Conservation (phyloP, 2,329 filamentous ascomycete genomes). For the Coniochaeta hoffmannii region DNA sequence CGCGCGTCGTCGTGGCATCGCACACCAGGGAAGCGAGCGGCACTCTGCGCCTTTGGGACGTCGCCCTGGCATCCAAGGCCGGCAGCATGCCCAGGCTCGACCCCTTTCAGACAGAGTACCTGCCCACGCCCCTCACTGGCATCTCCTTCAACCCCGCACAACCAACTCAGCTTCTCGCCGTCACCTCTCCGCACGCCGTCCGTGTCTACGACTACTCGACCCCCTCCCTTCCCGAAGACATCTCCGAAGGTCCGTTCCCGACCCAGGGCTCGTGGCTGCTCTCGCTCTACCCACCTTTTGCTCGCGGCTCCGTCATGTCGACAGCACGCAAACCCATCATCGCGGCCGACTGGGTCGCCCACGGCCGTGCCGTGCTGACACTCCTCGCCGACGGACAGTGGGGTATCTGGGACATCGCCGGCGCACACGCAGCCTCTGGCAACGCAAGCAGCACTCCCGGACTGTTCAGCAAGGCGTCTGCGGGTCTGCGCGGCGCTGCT, state of each 20-base stretch:
- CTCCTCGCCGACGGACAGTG: constrained; percentile 58
- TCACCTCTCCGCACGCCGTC: constrained; percentile 47
- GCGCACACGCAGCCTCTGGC: constrained; percentile 36
- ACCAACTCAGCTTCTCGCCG: constrained; percentile 49
- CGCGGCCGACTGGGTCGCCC: constrained; percentile 54
- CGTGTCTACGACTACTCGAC: constrained; percentile 55
- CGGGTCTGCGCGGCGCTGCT: constrained; percentile 49
- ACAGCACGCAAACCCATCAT: constrained; percentile 49
- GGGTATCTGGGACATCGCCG: constrained; percentile 62
- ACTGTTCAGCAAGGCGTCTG: constrained; percentile 41
- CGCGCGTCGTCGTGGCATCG: constrained; percentile 49
- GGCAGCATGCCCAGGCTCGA: constrained; percentile 28
- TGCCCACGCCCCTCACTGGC: constrained; percentile 44
- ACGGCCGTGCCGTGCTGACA: constrained; percentile 50
- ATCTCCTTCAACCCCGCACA: constrained; percentile 56
- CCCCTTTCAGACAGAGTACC: constrained; percentile 54
- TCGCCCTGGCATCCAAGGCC: constrained; percentile 37
- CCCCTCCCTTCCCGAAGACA: constrained; percentile 45
- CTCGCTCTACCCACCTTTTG: constrained; percentile 52
- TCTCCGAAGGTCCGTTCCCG: constrained; percentile 42
- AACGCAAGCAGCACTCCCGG: constrained; percentile 17
- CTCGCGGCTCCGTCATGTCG: constrained; percentile 34
- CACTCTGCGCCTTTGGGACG: constrained; percentile 50
- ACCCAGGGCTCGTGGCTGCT: constrained; percentile 57
- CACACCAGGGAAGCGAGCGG: constrained; percentile 54